Percentiles rank a stretch among this genome's conserved stretches.
These are phyloP conservation scores for Phytophthora tubulina DNA, from an alignment of 352 stramenopile genomes.

Conservation along the genomic window DNA sequence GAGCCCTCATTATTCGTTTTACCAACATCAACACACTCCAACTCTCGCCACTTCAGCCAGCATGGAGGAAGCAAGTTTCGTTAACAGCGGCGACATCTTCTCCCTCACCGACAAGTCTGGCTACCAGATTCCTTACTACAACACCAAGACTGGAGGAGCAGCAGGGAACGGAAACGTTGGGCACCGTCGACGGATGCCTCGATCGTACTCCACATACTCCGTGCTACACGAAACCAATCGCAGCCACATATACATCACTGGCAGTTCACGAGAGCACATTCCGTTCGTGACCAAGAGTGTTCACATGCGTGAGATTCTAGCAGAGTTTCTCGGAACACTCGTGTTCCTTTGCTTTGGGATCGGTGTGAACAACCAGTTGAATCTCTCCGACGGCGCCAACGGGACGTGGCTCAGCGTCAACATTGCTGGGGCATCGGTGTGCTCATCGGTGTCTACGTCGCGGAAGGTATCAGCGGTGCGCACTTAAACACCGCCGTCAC, in stretches of 20 bases:
- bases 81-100: constrained; percentile 39
- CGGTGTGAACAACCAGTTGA: constrained; percentile 62
- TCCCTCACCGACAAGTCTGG: constrained; percentile 42
- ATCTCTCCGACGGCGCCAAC: constrained; percentile 51
- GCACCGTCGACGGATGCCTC: constrained; percentile 24
- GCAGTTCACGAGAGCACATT: constrained; percentile 27
- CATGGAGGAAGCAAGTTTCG: constrained; percentile 38
- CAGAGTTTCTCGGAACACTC: constrained; percentile 62
- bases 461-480: constrained; percentile 53
- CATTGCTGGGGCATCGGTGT: constrained; percentile 41
- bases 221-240: constrained; percentile 43
- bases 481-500: constrained; percentile 70
- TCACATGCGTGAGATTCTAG: constrained; percentile 60
- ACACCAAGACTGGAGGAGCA: constrained; percentile 12
- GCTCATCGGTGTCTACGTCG: constrained; percentile 56
- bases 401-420: constrained; percentile 74
- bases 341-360: constrained; percentile 62
- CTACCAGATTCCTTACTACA: constrained; percentile 29
- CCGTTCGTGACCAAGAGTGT: constrained; percentile 44
- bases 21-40: neutral
- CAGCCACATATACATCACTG: constrained; percentile 20
- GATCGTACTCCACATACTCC: constrained; percentile 24
- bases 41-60: neutral
- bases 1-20: constrained; percentile 25
- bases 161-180: neutral